Base-by-base conservation (phyloP, 2,329 filamentous ascomycete species). In the Rhynchosporium secalis region DNA sequence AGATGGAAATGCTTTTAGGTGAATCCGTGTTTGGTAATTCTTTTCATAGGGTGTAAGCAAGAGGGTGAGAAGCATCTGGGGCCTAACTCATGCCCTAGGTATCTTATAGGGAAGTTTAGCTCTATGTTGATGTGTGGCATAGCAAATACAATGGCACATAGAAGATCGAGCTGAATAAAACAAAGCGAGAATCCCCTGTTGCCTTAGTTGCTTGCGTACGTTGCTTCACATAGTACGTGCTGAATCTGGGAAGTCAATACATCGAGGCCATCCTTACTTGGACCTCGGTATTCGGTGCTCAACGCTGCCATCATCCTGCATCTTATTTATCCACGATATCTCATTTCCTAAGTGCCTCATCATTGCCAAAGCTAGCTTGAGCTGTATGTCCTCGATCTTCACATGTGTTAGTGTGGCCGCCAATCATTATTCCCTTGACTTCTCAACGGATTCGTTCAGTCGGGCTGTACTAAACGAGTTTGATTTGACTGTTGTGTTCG, bases 401-500 rank as follows among this genome's bases (percentile, higher is more conserved):
- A 20, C 15, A 8, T 46, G 9, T 5, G 10, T 58, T 55, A 61
- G 43, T 12, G 63, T 62, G 60, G 47, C 52, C 43, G 51, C 62
- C n/a, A 64, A 64, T 56, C 49, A 46, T 9, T 57, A 57, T 3
- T 61, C 55, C 8, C 45, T 61, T n/a, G 28, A 47, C 3, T 49
- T 43, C 38, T 59, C 60, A 8, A 10, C 58, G 26, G 40, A 62
- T 49, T 62, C 62, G 12, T 71, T 70, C 56, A 66, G 68, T 36
- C 69, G 69, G 2, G 49, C 60, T 20, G 51, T 62, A 36, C 57
- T 64, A 15, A 54, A 56, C 1, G 48, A 60, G n/a, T 72, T 72
- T 64, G 71, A 72, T 36, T 72, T 72, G 54, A 71, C 67, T 13
- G 63, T 65, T 9, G 46, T 67, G 9, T 70, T 71, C 43, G 66